These are phyloP conservation scores for Annulohypoxylon maeteangense DNA, from an alignment of 495 filamentous ascomycete species.

Conservation along the genomic window DNA sequence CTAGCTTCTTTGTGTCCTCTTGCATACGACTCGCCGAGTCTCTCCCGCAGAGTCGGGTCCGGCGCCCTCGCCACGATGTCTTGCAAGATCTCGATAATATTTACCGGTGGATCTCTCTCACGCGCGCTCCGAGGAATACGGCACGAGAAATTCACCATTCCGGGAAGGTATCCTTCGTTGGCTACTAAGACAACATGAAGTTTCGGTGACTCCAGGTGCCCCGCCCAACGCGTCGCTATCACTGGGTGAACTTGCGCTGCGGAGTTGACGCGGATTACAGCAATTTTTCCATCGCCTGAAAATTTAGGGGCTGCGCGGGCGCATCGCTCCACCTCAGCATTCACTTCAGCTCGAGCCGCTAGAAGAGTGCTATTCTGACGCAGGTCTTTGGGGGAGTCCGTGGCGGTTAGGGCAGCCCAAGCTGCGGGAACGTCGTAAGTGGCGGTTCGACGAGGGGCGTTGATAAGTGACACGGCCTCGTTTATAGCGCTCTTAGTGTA, in stretches of 20 bases:
- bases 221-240: slow-evolving; percentile 69
- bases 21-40: slow-evolving; percentile 66
- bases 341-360: slow-evolving; percentile 61
- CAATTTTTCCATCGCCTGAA: slow-evolving; percentile 64
- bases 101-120: slow-evolving; percentile 57
- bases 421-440: slow-evolving; percentile 63
- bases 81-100: slow-evolving; percentile 65
- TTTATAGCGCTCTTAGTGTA: slow-evolving; percentile 67
- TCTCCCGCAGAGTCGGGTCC: slow-evolving; percentile 54
- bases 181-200: slow-evolving; percentile 67
- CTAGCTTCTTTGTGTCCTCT: slow-evolving; percentile 68
- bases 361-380: slow-evolving; percentile 56
- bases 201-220: slow-evolving; percentile 58
- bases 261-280: slow-evolving; percentile 65
- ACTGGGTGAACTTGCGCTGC: slow-evolving; percentile 67
- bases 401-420: slow-evolving; percentile 61
- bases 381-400: slow-evolving; percentile 55
- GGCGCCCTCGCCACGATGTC: slow-evolving; percentile 54
- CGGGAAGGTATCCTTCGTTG: slow-evolving; percentile 67
- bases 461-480: slow-evolving; percentile 65
- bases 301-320: slow-evolving; percentile 67
- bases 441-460: slow-evolving; percentile 67
- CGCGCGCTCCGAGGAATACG: slow-evolving; percentile 61
- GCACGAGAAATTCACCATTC: slow-evolving; percentile 68
- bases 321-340: slow-evolving; percentile 64